A percentile compares a stretch with the other conserved stretches of the same genome.
Conservation (phyloP, 2,329 filamentous ascomycete genomes). For the Harringtonia lauricola region DNA sequence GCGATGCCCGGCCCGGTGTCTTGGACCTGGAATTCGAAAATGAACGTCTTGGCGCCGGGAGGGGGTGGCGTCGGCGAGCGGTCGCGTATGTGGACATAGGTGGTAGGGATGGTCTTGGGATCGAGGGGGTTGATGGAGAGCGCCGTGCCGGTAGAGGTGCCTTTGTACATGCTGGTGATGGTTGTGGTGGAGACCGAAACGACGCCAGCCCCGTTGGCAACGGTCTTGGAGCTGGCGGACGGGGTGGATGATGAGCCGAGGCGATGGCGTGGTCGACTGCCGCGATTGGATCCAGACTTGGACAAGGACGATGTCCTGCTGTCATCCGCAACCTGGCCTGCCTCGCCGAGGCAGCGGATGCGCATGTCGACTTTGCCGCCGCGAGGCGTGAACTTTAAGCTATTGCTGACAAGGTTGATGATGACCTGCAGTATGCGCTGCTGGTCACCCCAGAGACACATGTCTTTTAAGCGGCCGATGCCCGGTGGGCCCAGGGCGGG, state of each 20-base stretch:
- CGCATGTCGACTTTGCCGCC: conserved; percentile 65
- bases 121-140: conserved; percentile 54
- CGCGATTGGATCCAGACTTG: conserved; percentile 29
- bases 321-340: conserved; percentile 28
- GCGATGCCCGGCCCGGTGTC: conserved; percentile 84
- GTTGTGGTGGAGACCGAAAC: conserved; percentile 13
- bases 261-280: conserved; percentile 30
- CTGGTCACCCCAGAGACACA: conserved; percentile 87
- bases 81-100: conserved; percentile 38
- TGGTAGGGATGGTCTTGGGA: conserved; percentile 30
- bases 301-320: conserved; percentile 44
- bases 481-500: conserved; percentile 55
- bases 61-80: conserved; percentile 51
- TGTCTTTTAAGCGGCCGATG: conserved; percentile 63
- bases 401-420: conserved; percentile 87
- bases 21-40: conserved; percentile 81
- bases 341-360: conserved; percentile 62
- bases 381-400: conserved; percentile 76
- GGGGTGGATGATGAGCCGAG: conserved; percentile 37
- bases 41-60: conserved; percentile 48
- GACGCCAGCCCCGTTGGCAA: conserved; percentile 10
- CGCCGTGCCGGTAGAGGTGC: conserved; percentile 35
- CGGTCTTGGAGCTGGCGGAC: conserved; percentile 35
- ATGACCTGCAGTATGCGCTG: conserved; percentile 87
- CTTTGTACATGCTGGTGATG: conserved; percentile 13